Evolutionary conservation across 352 stramenopile species (phyloP).

Genomic region (Aphanomyces astaci): DNA sequence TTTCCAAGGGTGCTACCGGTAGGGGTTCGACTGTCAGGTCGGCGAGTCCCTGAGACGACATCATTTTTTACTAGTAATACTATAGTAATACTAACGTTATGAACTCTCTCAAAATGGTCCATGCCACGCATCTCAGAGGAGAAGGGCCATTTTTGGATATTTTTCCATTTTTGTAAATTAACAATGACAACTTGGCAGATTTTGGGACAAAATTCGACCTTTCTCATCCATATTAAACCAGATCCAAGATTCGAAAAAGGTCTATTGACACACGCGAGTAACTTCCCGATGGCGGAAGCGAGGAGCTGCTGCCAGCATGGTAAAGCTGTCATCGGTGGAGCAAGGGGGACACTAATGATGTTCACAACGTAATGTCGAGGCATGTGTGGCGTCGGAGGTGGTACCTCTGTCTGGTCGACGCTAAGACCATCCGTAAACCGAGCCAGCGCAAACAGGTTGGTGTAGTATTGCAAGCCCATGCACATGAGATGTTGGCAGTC

Average conservation of each 20-base stretch:
- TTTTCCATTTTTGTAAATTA: neutral
- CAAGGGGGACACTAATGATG: neutral
- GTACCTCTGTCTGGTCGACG: slow-evolving; percentile 6
- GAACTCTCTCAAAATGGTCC: no score
- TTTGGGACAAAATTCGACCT: neutral
- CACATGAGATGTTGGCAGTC: slow-evolving; percentile 16
- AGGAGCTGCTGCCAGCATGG: neutral
- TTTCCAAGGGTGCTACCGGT: no score
- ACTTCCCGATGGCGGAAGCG: neutral
- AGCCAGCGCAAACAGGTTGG: slow-evolving; percentile 11
- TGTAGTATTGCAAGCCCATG: slow-evolving; percentile 13
- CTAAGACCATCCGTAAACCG: slow-evolving; percentile 13
- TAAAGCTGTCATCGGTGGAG: neutral
- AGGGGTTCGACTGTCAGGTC: no score
- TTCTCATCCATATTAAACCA: no score
- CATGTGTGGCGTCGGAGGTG: neutral
- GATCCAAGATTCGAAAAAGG: neutral
- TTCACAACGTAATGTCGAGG: neutral
- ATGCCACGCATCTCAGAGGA: no score
- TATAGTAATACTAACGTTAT: no score
- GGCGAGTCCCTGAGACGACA: no score
- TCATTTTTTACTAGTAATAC: no score
- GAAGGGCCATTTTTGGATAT: no score
- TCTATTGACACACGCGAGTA: neutral
- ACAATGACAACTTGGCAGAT: neutral